These are phyloP conservation scores for Yarrowia hollandica DNA, from an alignment of 805 yeast genomes.

Conservation along the genomic window DNA sequence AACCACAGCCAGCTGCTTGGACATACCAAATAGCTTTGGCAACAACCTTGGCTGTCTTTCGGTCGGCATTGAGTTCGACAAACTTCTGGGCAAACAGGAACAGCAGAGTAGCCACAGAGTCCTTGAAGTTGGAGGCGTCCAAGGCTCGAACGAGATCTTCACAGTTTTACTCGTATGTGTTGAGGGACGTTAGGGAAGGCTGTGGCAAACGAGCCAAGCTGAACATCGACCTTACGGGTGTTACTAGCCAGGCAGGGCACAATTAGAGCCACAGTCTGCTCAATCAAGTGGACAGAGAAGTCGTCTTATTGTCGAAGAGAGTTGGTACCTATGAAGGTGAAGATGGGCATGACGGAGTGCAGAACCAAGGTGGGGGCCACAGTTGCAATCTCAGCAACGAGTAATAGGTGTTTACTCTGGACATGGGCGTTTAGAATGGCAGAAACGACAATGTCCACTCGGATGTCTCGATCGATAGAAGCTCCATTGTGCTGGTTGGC, in stretches of 20 bases:
- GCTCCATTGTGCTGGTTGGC: constrained; percentile 67
- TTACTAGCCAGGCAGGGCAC: constrained; percentile 74
- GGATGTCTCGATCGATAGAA: constrained; percentile 42
- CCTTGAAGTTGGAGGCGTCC: constrained; percentile 50
- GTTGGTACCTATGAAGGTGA: constrained; percentile 98
- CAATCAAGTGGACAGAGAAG: constrained; percentile 86
- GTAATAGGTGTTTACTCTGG: constrained; percentile 81
- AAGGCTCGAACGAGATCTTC: constrained; percentile 74
- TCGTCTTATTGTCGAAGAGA: constrained; percentile 96
- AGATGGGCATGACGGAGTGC: constrained; percentile 97
- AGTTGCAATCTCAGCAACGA: constrained; percentile 82
- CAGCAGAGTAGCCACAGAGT: constrained; percentile 68
- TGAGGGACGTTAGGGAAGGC: constrained; percentile 95
- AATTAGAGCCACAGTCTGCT: constrained; percentile 84
- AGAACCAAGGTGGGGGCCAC: constrained; percentile 86
- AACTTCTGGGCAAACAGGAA: constrained; percentile 81
- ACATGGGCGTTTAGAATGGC: constrained; percentile 94
- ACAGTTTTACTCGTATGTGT: constrained; percentile 87
- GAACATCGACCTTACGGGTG: constrained; percentile 62
- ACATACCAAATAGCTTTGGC: constrained; percentile 57
- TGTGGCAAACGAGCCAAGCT: constrained; percentile 81
- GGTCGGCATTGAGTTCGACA: constrained; percentile 53
- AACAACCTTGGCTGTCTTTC: constrained; percentile 43
- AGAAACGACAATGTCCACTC: constrained; percentile 88
- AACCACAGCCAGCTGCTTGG: constrained; percentile 51